Evolutionary conservation across 352 stramenopile species (phyloP), one percentile per base, ranked within the genome.

Genomic region (Phytophthora megakarya): DNA sequence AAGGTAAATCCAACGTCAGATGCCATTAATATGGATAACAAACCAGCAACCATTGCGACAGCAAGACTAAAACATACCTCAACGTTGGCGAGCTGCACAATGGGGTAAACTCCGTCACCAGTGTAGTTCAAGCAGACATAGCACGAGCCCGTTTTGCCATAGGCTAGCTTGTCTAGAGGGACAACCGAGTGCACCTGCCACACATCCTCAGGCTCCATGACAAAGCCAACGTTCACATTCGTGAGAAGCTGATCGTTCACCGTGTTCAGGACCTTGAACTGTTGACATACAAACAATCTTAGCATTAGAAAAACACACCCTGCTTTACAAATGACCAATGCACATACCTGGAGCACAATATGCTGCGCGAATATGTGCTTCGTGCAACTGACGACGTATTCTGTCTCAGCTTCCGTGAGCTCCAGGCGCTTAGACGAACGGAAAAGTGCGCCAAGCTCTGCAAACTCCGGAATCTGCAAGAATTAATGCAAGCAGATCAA

Each of bases 261-360:
- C 0, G 98, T 99, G 84, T 99, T 99, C 47, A 96, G 86, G 56
- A 99, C 91, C 39, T 88, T 92, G 71, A 99, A 99, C 84, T 99
- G 84, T 19, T 97, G 65, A 32, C 18, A 55, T 22, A 38, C 37
- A 66, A 23, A 58, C 23, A 49, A 64, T 43, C 16, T 61, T 19
- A 43, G 10, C 23, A 18, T 70, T 19, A 65, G 33, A 60, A 48
- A 54, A 48, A 54, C 1, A 46, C 19, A 39, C 0, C 15, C 28
- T 12, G 19, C 5, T 52, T 28, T 25, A 53, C 21, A 35, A 16
- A 38, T 25, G 7, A 22, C 21, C 42, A 35, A n/a, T 52, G 25
- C 40, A 45, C 32, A 40, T 67, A 90, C 81, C 78, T 90, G 85
- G 12, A 95, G 65, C 16, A 99, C 97, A 45, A 99, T 83, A 74